Evolutionary conservation across 2,329 filamentous ascomycete species (phyloP).

Genomic region (Aureobasidium sp.): DNA sequence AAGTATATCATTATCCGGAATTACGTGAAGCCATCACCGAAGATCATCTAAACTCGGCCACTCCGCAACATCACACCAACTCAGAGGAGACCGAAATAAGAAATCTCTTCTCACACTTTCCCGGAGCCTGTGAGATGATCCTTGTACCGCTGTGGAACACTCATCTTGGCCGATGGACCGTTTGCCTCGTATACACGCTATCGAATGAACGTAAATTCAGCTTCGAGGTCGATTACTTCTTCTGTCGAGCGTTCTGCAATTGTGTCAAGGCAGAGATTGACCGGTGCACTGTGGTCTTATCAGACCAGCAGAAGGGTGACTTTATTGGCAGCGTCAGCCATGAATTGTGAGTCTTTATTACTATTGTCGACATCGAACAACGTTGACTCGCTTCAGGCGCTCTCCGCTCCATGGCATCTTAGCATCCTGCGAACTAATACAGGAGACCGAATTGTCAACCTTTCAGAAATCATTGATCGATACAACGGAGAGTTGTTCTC

Average conservation of each 20-base stretch:
- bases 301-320: constrained; percentile 42
- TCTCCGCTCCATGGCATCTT: constrained; percentile 39
- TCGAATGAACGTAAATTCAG: constrained; percentile 34
- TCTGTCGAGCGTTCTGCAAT: constrained; percentile 32
- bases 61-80: background rate
- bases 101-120: constrained; percentile 33
- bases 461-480: constrained; percentile 36
- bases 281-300: constrained; percentile 30
- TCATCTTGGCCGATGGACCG: constrained; percentile 27
- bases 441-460: constrained; percentile 33
- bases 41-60: background rate
- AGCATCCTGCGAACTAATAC: constrained; percentile 41
- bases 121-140: constrained; percentile 40
- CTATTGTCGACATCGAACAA: background rate
- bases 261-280: constrained; percentile 34
- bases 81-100: constrained; percentile 19
- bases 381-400: constrained; percentile 19
- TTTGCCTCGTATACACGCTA: constrained; percentile 37
- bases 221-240: constrained; percentile 33
- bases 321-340: constrained; percentile 44
- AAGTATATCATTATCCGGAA: constrained; percentile 5
- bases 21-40: background rate
- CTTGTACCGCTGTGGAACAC: constrained; percentile 47
- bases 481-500: constrained; percentile 40
- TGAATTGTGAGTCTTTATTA: constrained; percentile 31